These are phyloP conservation scores for Noccaea bulbosa DNA, from an alignment of 345 rosid genomes.

Conservation along the genomic window DNA sequence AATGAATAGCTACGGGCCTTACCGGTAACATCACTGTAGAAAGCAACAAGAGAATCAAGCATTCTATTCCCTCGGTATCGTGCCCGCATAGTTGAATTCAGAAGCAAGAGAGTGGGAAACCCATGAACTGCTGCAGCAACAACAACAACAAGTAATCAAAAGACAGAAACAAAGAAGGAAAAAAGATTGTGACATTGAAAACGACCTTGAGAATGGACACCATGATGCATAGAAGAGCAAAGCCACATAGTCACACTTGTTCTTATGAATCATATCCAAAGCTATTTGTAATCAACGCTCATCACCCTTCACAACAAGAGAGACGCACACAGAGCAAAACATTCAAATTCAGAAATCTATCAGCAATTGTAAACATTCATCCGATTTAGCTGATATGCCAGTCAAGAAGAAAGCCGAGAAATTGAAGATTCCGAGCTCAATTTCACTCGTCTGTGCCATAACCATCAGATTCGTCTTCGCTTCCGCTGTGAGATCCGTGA, in stretches of 20 bases:
- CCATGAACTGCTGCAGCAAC: slow-evolving; percentile 82
- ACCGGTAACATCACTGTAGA: slow-evolving; percentile 78
- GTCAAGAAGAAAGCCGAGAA: slow-evolving; percentile 6
- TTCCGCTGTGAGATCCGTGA: slow-evolving; percentile 42
- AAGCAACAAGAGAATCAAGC: slow-evolving; percentile 71
- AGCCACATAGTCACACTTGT: slow-evolving; percentile 64
- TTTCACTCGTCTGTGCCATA: slow-evolving; percentile 38
- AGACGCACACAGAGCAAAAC: not conserved
- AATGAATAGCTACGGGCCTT: slow-evolving; percentile 21
- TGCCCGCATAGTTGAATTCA: slow-evolving; percentile 77
- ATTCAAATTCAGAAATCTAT: slow-evolving; percentile 3
- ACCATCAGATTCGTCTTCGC: slow-evolving; percentile 48
- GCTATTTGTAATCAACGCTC: slow-evolving; percentile 75
- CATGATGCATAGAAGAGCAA: slow-evolving; percentile 92
- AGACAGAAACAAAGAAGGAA: not conserved
- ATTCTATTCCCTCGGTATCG: slow-evolving; percentile 71
- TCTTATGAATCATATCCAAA: slow-evolving; percentile 65
- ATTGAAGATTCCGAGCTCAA: not conserved
- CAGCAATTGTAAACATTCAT: not conserved
- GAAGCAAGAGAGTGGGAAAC: slow-evolving; percentile 78
- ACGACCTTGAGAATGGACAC: slow-evolving; percentile 91
- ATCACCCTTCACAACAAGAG: slow-evolving; percentile 64
- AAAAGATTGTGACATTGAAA: no score
- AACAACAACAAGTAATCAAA: slow-evolving; percentile 22
- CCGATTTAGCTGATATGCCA: no score